These are phyloP conservation scores for Danielia reshetovae DNA, from an alignment of 805 yeast genomes.

Conservation along the genomic window DNA sequence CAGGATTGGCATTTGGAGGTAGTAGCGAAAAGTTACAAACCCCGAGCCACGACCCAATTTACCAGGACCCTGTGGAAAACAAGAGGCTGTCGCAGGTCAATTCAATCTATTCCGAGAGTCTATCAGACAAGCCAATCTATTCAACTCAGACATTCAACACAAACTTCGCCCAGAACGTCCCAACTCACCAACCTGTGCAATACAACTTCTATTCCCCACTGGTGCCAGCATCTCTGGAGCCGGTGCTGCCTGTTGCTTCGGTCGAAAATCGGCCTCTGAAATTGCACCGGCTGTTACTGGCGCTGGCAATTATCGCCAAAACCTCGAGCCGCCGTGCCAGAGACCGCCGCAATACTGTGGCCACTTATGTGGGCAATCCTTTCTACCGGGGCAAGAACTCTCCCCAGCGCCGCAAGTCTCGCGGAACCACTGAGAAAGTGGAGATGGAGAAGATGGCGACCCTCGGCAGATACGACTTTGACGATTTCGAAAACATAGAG, in stretches of 20 bases:
- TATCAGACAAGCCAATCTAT: too few species aligned
- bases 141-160: too few species aligned
- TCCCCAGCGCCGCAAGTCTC: neutral
- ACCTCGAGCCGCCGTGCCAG: neutral
- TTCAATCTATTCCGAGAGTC: too few species aligned
- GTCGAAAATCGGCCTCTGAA: neutral
- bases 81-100: too few species aligned
- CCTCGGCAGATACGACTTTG: neutral
- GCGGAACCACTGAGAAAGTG: neutral
- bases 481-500: neutral
- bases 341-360: slow-evolving; percentile 2
- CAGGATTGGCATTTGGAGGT: too few species aligned
- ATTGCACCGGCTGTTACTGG: slow-evolving; percentile 4
- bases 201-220: too few species aligned
- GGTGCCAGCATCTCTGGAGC: too few species aligned
- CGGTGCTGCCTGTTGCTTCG: neutral
- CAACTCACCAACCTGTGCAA: too few species aligned
- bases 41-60: neutral
- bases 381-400: slow-evolving; percentile 1
- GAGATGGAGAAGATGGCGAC: neutral
- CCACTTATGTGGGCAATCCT: slow-evolving; percentile 5
- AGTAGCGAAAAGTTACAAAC: neutral
- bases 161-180: too few species aligned
- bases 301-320: slow-evolving; percentile 3
- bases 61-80: too few species aligned